A percentile compares a stretch with the other conserved stretches of the same genome.
These are phyloP conservation scores for Crithidia expoeki DNA, from an alignment of 208 protist genomes.

Conservation along the genomic window DNA sequence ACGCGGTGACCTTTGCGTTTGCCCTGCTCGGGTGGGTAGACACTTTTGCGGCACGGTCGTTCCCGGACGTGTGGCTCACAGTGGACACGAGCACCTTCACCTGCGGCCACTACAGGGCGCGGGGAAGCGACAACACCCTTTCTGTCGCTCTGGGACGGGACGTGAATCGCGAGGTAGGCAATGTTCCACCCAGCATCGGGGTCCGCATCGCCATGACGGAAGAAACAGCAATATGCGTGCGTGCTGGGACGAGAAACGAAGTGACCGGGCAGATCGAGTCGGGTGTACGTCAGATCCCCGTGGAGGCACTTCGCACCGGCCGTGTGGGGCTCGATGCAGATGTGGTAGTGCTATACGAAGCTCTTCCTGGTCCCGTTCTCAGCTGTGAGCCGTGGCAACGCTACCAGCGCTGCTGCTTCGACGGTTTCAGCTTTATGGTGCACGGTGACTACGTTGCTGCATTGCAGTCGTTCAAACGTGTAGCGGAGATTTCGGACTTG, in stretches of 20 bases:
- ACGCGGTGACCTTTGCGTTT: conserved; percentile 28
- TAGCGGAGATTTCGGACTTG: conserved; percentile 26
- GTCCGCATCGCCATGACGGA: conserved; percentile 43
- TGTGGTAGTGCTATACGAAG: conserved; percentile 38
- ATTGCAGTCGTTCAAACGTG: conserved; percentile 24
- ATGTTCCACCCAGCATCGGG: conserved; percentile 31
- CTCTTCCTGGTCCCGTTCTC: conserved; percentile 17
- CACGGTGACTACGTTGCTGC: conserved; percentile 41
- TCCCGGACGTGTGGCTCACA: conserved; percentile 27
- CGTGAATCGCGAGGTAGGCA: conserved; percentile 32
- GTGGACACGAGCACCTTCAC: conserved; percentile 37
- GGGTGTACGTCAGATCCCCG: neutral
- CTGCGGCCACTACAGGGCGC: conserved; percentile 20
- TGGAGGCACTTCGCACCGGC: neutral
- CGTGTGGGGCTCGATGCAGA: conserved; percentile 13
- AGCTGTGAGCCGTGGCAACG: conserved; percentile 27
- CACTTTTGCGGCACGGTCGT: neutral
- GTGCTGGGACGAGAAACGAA: conserved; percentile 42
- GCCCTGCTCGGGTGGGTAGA: conserved; percentile 20
- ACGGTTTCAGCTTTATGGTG: conserved; percentile 48
- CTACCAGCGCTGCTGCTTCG: conserved; percentile 22
- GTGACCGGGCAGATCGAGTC: conserved; percentile 42
- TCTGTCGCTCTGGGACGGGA: conserved; percentile 38
- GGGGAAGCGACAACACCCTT: conserved; percentile 20
- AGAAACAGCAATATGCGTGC: conserved; percentile 38